These are phyloP conservation scores for Ramularia collo-cygni DNA, from an alignment of 2,329 filamentous ascomycete genomes.

Conservation along the genomic window DNA sequence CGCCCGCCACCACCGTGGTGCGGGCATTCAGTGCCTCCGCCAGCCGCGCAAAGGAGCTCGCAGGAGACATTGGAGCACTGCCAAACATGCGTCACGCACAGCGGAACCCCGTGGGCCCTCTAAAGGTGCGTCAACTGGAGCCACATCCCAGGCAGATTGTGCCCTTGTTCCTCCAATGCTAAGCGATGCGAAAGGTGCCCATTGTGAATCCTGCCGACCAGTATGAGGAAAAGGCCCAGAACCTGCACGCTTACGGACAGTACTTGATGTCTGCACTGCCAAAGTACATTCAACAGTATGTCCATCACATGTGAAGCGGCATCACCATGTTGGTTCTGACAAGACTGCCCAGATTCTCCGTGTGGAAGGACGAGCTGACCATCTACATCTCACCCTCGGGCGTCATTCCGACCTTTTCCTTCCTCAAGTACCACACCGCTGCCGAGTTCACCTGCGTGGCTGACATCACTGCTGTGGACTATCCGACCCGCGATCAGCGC, in stretches of 20 bases:
- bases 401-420: slow-evolving; percentile 84
- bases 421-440: slow-evolving; percentile 95
- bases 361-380: slow-evolving; percentile 98
- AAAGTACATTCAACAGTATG: slow-evolving; percentile 88
- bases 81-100: slow-evolving; percentile 41
- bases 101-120: slow-evolving; percentile 41
- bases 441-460: slow-evolving; percentile 93
- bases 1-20: slow-evolving; percentile 19
- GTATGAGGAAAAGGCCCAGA: slow-evolving; percentile 77
- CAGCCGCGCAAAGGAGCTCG: slow-evolving; percentile 39
- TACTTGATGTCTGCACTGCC: slow-evolving; percentile 95
- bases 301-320: not conserved
- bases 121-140: slow-evolving; percentile 41
- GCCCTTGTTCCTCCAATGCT: too few relatives aligned
- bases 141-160: too few relatives aligned
- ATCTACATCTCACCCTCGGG: slow-evolving; percentile 68
- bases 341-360: slow-evolving; percentile 60
- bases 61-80: slow-evolving; percentile 34
- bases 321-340: not conserved
- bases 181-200: slow-evolving; percentile 43
- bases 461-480: slow-evolving; percentile 91
- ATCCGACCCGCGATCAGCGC: slow-evolving; percentile 86
- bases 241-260: slow-evolving; percentile 87
- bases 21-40: slow-evolving; percentile 39
- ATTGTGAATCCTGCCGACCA: slow-evolving; percentile 90